These are phyloP conservation scores for Capsicum pubescens DNA, from an alignment of 257 asterid species.

Conservation along the genomic window DNA sequence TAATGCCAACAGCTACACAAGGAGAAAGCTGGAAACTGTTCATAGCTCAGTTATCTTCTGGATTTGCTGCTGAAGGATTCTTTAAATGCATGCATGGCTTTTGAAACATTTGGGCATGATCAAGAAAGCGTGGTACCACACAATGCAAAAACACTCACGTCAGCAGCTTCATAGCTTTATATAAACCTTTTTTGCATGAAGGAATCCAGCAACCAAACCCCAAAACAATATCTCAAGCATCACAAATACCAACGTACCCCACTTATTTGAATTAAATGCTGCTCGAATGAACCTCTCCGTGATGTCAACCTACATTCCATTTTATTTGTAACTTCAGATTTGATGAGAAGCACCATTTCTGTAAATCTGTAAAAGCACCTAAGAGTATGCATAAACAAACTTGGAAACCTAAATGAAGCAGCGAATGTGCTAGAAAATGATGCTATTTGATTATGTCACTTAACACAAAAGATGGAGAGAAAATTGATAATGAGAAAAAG, in stretches of 20 bases:
- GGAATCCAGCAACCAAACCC: conserved; percentile 31
- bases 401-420: conserved; percentile 20
- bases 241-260: conserved; percentile 31
- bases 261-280: conserved; percentile 26
- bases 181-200: conserved; percentile 25
- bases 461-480: not conserved
- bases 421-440: not conserved
- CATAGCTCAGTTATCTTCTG: not conserved
- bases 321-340: conserved; percentile 7
- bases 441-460: not conserved
- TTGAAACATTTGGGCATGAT: not conserved
- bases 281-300: conserved; percentile 25
- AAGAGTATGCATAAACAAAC: conserved; percentile 13
- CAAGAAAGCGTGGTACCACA: not conserved
- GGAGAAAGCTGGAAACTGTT: conserved; percentile 21
- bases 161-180: conserved; percentile 26
- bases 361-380: conserved; percentile 1
- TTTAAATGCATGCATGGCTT: not conserved
- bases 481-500: not conserved
- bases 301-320: conserved; percentile 21
- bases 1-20: conserved; percentile 13
- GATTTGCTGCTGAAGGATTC: conserved; percentile 18
- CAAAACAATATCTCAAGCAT: conserved; percentile 29
- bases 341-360: not conserved
- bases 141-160: not conserved